Evolutionary conservation across 352 stramenopile species (phyloP).

Genomic region (Phytophthora lateralis): DNA sequence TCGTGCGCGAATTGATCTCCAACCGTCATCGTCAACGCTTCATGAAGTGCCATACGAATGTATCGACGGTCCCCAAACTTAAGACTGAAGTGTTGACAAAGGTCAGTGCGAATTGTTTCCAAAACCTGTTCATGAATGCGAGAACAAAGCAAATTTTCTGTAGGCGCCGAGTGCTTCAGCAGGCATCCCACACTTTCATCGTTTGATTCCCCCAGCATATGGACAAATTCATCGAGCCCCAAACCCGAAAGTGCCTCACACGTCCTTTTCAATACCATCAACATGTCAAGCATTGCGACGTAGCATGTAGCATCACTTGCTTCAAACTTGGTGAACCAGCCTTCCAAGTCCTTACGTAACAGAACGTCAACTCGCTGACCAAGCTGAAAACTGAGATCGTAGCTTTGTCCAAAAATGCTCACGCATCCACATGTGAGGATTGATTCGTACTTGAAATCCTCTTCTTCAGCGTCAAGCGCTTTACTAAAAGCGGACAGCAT

Average conservation of each 20-base stretch:
- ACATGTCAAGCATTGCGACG: conserved; percentile 46
- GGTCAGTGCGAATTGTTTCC: conserved; percentile 51
- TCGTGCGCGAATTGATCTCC: conserved; percentile 30
- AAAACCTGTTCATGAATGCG: conserved; percentile 57
- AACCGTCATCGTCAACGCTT: conserved; percentile 26
- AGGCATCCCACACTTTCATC: conserved; percentile 27
- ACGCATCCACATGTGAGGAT: conserved; percentile 42
- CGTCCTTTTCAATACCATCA: conserved; percentile 42
- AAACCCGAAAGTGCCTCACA: conserved; percentile 38
- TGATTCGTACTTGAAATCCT: conserved; percentile 33
- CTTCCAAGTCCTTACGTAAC: conserved; percentile 64
- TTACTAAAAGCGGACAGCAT: conserved; percentile 2
- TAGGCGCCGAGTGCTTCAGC: conserved; percentile 20
- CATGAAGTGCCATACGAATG: conserved; percentile 38
- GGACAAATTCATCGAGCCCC: conserved; percentile 40
- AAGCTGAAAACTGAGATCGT: conserved; percentile 67
- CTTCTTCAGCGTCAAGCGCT: conserved; percentile 11
- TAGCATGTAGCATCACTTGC: conserved; percentile 54
- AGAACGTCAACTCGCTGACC: conserved; percentile 54
- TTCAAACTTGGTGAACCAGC: conserved; percentile 59
- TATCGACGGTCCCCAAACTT: conserved; percentile 48
- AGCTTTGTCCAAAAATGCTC: conserved; percentile 60
- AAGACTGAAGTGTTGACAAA: conserved; percentile 67
- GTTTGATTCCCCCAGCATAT: conserved; percentile 38
- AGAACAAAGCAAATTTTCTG: conserved; percentile 25